Evolutionary conservation across 2,329 filamentous ascomycete species (phyloP).

Genomic region (Phaeosphaeriaceae sp.): DNA sequence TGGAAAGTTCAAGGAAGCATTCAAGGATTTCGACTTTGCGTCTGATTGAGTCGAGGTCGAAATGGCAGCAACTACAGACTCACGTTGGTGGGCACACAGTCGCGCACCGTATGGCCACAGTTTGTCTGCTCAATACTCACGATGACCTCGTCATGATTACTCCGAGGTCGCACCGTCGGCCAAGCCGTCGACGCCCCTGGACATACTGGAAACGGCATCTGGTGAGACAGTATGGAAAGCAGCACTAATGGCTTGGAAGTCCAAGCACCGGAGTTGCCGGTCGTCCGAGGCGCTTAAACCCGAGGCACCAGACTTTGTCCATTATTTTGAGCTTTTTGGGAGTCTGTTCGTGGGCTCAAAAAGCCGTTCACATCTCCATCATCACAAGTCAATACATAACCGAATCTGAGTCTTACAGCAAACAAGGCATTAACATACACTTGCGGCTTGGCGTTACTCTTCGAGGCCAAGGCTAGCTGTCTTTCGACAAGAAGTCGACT

Average conservation of each 20-base stretch:
- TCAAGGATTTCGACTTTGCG: slow-evolving; percentile 88
- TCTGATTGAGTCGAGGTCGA: background rate
- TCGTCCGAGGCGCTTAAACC: slow-evolving; percentile 17
- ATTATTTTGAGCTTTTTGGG: background rate
- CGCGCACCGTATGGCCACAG: background rate
- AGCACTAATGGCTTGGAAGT: slow-evolving; percentile 48
- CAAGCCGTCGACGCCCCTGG: slow-evolving; percentile 20
- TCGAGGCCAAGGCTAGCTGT: slow-evolving; percentile 25
- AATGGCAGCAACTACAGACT: background rate
- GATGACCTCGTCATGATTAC: background rate
- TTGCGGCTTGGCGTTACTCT: slow-evolving; percentile 27
- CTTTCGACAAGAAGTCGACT: slow-evolving; percentile 22
- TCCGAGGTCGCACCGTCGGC: slow-evolving; percentile 6
- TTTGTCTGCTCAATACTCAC: background rate
- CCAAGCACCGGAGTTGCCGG: slow-evolving; percentile 36
- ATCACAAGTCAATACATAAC: background rate
- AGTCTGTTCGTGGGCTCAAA: background rate
- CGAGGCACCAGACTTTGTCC: slow-evolving; percentile 3
- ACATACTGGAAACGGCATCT: slow-evolving; percentile 38
- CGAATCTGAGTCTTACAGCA: slow-evolving; percentile 3
- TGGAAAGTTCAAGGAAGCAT: slow-evolving; percentile 78
- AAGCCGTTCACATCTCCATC: background rate
- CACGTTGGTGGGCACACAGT: background rate
- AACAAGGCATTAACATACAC: slow-evolving; percentile 12
- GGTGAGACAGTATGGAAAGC: slow-evolving; percentile 28